Conservation (phyloP, 1,139 yeast genomes). For the Diutina ranongensis region DNA sequence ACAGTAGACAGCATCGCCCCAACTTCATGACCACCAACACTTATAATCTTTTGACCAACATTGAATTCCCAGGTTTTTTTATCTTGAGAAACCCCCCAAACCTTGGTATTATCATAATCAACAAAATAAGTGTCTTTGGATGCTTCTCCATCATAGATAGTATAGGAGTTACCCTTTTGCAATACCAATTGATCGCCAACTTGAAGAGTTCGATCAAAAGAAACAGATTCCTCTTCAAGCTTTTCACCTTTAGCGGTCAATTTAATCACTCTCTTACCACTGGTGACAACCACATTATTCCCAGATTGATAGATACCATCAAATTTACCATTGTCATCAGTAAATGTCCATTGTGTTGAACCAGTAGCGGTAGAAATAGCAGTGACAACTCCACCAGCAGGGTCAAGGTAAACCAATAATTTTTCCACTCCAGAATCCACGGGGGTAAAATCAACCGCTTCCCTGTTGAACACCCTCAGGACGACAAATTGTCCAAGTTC, state of each 20-base stretch:
- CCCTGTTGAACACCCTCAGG: neutral
- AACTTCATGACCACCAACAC: slow-evolving; percentile 18
- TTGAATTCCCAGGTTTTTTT: slow-evolving; percentile 22
- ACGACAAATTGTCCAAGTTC: slow-evolving; percentile 2
- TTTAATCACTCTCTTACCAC: slow-evolving; percentile 12
- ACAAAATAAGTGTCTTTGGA: neutral
- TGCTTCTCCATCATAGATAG: slow-evolving; percentile 1
- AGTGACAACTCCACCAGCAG: slow-evolving; percentile 13
- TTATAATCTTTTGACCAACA: slow-evolving; percentile 11
- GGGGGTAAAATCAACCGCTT: slow-evolving; percentile 8
- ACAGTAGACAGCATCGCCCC: slow-evolving; percentile 45
- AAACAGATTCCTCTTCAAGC: no score
- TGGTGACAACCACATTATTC: slow-evolving; percentile 16
- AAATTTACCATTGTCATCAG: slow-evolving; percentile 9
- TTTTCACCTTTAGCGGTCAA: slow-evolving; percentile 19
- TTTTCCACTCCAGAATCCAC: slow-evolving; percentile 27
- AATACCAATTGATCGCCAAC: neutral
- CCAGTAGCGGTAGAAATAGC: slow-evolving; percentile 25
- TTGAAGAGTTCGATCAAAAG: neutral
- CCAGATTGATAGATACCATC: slow-evolving; percentile 13
- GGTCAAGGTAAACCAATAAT: slow-evolving; percentile 20
- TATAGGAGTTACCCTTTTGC: slow-evolving; percentile 6
- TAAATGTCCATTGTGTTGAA: slow-evolving; percentile 17
- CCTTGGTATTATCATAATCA: neutral
- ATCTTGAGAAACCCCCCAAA: slow-evolving; percentile 7